A percentile compares a stretch with the other conserved stretches of the same genome.
Conservation (phyloP, 768 basidiomycete genomes). For the Lactifluus piperatus region DNA sequence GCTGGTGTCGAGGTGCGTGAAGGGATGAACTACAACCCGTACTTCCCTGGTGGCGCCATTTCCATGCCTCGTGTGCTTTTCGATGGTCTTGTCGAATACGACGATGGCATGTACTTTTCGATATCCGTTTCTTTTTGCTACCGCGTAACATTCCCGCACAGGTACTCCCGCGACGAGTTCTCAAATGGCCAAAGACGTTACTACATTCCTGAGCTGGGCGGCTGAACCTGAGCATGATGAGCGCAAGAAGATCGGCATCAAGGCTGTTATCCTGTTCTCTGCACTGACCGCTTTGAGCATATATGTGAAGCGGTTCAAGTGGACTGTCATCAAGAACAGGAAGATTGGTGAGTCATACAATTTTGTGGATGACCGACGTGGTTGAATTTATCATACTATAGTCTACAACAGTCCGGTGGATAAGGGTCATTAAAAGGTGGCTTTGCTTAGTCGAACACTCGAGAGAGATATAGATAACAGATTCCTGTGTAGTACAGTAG, state of each 20-base stretch:
- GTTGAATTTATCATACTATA: slow-evolving; percentile 25
- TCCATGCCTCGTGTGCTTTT: slow-evolving; percentile 97
- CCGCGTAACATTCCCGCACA: slow-evolving; percentile 24
- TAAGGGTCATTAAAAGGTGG: slow-evolving; percentile 30
- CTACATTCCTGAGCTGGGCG: slow-evolving; percentile 92
- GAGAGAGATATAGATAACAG: slow-evolving; percentile 1
- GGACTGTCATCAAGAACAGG: slow-evolving; percentile 85
- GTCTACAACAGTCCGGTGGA: slow-evolving; percentile 55
- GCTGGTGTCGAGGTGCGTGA: slow-evolving; percentile 92
- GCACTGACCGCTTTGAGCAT: slow-evolving; percentile 69
- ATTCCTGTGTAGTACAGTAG: slow-evolving; percentile 14
- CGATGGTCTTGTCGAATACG: slow-evolving; percentile 94
- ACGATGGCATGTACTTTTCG: slow-evolving; percentile 56
- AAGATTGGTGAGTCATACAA: slow-evolving; percentile 62
- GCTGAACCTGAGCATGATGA: slow-evolving; percentile 98
- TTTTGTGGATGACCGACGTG: not conserved
- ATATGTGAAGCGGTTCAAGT: slow-evolving; percentile 95
- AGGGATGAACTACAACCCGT: slow-evolving; percentile 98
- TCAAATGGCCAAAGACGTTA: slow-evolving; percentile 99
- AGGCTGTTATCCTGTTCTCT: slow-evolving; percentile 92
- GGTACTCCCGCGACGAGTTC: slow-evolving; percentile 94
- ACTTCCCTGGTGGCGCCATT: slow-evolving; percentile 98
- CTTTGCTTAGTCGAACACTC: slow-evolving; percentile 2
- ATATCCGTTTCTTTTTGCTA: not conserved
- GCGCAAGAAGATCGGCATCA: slow-evolving; percentile 93